Evolutionary conservation across 169 alveolate species (phyloP).

Genomic region (Besnoitia besnoiti): DNA sequence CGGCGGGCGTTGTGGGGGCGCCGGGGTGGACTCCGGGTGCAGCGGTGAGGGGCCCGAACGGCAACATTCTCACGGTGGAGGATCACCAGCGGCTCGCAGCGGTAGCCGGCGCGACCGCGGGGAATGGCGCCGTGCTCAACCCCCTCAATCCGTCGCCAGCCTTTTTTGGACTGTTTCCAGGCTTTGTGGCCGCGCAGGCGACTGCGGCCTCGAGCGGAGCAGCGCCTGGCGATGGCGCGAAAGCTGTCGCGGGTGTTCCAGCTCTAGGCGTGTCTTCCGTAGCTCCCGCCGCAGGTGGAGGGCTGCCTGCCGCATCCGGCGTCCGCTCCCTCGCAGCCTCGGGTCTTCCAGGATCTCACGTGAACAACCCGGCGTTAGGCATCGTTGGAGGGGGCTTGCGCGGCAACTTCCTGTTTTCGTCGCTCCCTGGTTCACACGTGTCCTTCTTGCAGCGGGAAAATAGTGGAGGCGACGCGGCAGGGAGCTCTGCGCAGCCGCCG

Average conservation of each 20-base stretch:
- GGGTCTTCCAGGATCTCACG: not conserved
- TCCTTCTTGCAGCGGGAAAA: not conserved
- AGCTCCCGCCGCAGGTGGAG: not conserved
- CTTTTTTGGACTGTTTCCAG: not conserved
- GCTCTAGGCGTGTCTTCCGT: not conserved
- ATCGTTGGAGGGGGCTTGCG: not conserved
- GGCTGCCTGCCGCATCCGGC: not conserved
- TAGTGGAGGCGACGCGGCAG: not conserved
- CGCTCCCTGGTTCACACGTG: not conserved
- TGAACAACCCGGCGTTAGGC: not conserved
- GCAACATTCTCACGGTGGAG: not conserved
- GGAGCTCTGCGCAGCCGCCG: not conserved
- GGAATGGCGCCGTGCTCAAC: not conserved
- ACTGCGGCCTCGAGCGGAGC: not conserved
- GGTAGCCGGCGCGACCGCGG: not conserved
- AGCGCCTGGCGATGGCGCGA: not conserved
- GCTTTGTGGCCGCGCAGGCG: not conserved
- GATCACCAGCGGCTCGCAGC: conserved; percentile 8
- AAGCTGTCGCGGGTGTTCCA: not conserved
- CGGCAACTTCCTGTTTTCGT: not conserved
- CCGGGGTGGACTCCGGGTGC: not conserved
- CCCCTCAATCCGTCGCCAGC: not conserved
- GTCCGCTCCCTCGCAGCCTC: not conserved
- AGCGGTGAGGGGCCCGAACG: not conserved
- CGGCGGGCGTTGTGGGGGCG: not conserved